Evolutionary conservation across 176 grass and related monocot genomes (phyloP).

Genomic region (Oryza coarctata): DNA sequence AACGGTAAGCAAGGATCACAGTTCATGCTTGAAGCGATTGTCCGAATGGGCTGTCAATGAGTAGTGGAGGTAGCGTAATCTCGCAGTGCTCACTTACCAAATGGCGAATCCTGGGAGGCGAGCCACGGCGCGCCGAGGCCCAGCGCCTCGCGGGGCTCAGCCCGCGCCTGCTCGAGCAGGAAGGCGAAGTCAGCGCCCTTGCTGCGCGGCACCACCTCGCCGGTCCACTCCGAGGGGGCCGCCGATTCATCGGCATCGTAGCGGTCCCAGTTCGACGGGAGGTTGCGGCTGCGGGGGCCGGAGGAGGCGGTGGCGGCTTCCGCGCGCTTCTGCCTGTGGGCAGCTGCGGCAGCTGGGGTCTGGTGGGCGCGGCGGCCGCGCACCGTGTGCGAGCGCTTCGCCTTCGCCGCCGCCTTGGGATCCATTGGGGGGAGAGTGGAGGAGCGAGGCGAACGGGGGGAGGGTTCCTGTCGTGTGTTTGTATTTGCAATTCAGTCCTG

Average conservation of each 20-base stretch:
- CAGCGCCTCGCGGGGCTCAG: conserved; percentile 41
- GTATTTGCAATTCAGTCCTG: not conserved
- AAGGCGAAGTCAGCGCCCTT: conserved; percentile 78
- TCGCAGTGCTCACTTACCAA: conserved; percentile 39
- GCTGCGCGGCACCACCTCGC: conserved; percentile 62
- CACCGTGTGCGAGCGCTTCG: conserved; percentile 79
- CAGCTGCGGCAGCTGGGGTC: conserved; percentile 52
- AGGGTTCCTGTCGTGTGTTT: conserved; percentile 12
- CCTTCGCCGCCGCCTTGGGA: conserved; percentile 84
- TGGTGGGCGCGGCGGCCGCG: conserved; percentile 67
- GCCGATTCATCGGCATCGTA: conserved; percentile 33
- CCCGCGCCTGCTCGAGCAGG: conserved; percentile 71
- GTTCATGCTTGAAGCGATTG: not conserved
- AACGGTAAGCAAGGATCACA: conserved; percentile 3
- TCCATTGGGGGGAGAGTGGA: conserved; percentile 48
- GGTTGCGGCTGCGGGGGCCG: conserved; percentile 40
- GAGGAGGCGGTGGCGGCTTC: not conserved
- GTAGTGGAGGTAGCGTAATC: not conserved
- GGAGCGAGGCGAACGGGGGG: not conserved
- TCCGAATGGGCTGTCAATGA: not conserved
- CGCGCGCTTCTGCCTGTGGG: conserved; percentile 64
- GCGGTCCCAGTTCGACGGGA: conserved; percentile 82
- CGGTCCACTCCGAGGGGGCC: conserved; percentile 11
- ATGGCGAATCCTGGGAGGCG: conserved; percentile 37
- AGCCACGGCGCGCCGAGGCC: conserved; percentile 27